Conservation (phyloP, 2,329 filamentous ascomycete species). For the Pseudocercospora crystallina region DNA sequence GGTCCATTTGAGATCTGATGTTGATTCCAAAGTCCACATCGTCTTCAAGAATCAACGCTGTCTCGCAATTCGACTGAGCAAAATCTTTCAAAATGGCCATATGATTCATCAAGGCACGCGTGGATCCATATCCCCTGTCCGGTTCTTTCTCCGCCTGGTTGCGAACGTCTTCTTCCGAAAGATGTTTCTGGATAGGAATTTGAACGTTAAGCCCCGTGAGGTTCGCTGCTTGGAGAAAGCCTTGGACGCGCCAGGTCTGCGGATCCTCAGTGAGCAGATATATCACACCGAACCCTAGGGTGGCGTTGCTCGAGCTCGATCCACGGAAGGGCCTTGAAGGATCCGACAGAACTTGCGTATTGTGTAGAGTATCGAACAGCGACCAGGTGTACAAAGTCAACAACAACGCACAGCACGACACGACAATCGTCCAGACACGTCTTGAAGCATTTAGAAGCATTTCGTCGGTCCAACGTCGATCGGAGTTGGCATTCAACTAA, state of each 20-base stretch:
- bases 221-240: constrained; percentile 7
- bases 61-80: constrained; percentile 39
- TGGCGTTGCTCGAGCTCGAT: constrained; percentile 10
- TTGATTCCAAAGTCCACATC: constrained; percentile 45
- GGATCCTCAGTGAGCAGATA: constrained; percentile 15
- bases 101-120: constrained; percentile 11
- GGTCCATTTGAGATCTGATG: constrained; percentile 35
- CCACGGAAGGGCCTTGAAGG: too few species aligned
- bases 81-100: constrained; percentile 27
- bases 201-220: neutral
- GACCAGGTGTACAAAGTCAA: too few species aligned
- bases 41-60: constrained; percentile 44
- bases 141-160: neutral
- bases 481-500: too few species aligned
- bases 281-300: constrained; percentile 17
- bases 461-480: too few species aligned
- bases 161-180: neutral
- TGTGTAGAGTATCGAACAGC: too few species aligned
- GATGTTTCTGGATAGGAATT: neutral
- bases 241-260: constrained; percentile 15
- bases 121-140: neutral
- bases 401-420: too few species aligned
- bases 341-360: too few species aligned
- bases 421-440: too few species aligned
- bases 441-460: too few species aligned